A percentile compares a stretch with the other conserved stretches of the same genome.
These are phyloP conservation scores for Calonectria henricotiae DNA, from an alignment of 2,329 filamentous ascomycete species.

Conservation along the genomic window DNA sequence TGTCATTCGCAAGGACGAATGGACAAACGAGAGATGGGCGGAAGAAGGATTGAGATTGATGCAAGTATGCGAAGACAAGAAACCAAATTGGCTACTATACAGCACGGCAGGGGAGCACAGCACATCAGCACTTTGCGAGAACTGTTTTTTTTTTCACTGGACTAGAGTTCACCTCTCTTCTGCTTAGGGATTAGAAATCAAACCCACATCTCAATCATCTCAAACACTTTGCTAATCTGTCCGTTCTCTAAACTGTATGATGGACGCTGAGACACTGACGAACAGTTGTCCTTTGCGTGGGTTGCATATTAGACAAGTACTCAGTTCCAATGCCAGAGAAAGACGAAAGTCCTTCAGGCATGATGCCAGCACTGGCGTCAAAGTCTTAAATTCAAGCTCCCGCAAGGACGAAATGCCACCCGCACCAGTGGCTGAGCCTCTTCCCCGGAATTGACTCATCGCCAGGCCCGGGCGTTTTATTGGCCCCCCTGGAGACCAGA, in stretches of 20 bases:
- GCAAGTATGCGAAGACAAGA: slow-evolving; percentile 29
- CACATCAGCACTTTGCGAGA: slow-evolving; percentile 44
- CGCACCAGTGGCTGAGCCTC: background rate
- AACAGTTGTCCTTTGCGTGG: background rate
- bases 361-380: slow-evolving; percentile 17
- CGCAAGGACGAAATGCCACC: background rate
- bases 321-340: too few species aligned
- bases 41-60: slow-evolving; percentile 35
- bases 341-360: slow-evolving; percentile 12
- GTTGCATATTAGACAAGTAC: too few species aligned
- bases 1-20: slow-evolving; percentile 34
- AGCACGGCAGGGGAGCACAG: slow-evolving; percentile 37
- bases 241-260: slow-evolving; percentile 12
- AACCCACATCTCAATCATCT: slow-evolving; percentile 39
- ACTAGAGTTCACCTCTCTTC: slow-evolving; percentile 52
- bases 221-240: background rate
- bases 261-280: background rate
- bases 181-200: slow-evolving; percentile 49
- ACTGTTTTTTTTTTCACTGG: slow-evolving; percentile 42
- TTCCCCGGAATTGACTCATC: slow-evolving; percentile 26
- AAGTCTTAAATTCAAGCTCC: slow-evolving; percentile 33
- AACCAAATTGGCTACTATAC: slow-evolving; percentile 48
- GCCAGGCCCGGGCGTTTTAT: background rate
- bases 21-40: slow-evolving; percentile 29
- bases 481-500: background rate